Evolutionary conservation across 129 eudicot genomes (phyloP).

Genomic region (Heracleum sosnowskyi): DNA sequence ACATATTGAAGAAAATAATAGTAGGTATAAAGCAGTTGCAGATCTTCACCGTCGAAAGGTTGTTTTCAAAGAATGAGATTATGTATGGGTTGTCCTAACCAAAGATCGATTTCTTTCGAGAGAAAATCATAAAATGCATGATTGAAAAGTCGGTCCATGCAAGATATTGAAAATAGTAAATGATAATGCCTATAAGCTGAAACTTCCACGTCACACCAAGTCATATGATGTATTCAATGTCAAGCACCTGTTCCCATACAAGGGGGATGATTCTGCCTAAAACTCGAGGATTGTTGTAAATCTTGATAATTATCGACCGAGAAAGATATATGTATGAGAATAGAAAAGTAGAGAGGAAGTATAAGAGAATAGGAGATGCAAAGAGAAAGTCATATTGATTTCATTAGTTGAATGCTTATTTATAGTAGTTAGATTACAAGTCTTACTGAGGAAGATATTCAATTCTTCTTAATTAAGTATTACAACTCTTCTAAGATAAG

Average conservation of each 20-base stretch:
- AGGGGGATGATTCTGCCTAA: not conserved
- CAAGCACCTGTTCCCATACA: not conserved
- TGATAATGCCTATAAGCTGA: not conserved
- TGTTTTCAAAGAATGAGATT: conserved; percentile 1
- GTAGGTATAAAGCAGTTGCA: not conserved
- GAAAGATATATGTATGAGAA: too few relatives aligned
- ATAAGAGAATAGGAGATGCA: too few relatives aligned
- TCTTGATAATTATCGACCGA: too few relatives aligned
- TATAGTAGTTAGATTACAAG: too few relatives aligned
- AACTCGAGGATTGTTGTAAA: too few relatives aligned
- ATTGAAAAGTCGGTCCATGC: not conserved
- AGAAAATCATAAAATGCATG: not conserved
- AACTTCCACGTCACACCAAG: not conserved
- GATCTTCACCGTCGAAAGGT: not conserved
- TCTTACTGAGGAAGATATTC: too few relatives aligned
- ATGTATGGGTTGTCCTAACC: not conserved
- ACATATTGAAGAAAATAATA: not conserved
- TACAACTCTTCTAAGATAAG: too few relatives aligned
- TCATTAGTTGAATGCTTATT: too few relatives aligned
- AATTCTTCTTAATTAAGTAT: too few relatives aligned
- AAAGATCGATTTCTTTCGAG: not conserved
- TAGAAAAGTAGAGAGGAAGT: too few relatives aligned
- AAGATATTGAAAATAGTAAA: not conserved
- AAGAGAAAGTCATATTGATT: too few relatives aligned
- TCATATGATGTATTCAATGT: not conserved